A percentile compares a stretch with the other conserved stretches of the same genome.
Conservation (phyloP, 2,329 filamentous ascomycete species). For the Chalaropsis thielavioides region DNA sequence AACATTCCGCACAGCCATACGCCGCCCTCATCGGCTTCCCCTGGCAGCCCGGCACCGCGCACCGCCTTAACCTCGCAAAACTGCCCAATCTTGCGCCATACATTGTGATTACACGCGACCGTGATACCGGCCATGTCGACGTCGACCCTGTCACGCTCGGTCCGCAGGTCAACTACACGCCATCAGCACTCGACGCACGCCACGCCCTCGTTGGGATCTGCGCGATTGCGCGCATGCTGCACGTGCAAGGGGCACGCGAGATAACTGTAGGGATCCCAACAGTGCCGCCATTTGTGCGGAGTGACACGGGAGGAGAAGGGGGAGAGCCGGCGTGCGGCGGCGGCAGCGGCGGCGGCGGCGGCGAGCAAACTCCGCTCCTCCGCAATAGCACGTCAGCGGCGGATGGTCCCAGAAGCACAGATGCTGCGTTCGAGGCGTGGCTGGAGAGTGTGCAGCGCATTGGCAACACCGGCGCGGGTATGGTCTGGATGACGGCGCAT, state of each 20-base stretch:
- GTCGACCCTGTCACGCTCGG: constrained; percentile 53
- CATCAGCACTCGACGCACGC: constrained; percentile 55
- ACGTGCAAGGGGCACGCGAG: constrained; percentile 65
- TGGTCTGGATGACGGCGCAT: constrained; percentile 54
- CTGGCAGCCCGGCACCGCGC: constrained; percentile 15
- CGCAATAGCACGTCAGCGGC: not conserved
- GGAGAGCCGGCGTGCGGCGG: constrained; percentile 8
- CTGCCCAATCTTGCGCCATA: constrained; percentile 38
- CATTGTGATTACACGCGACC: constrained; percentile 53
- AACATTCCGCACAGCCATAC: not conserved
- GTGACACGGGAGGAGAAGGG: constrained; percentile 11
- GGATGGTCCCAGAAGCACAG: constrained; percentile 33
- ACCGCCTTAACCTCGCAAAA: not conserved
- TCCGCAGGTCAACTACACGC: constrained; percentile 53
- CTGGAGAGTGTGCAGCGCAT: constrained; percentile 34
- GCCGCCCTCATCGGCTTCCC: not conserved
- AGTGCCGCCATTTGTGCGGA: constrained; percentile 45
- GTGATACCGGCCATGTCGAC: constrained; percentile 57
- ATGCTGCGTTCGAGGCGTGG: constrained; percentile 49
- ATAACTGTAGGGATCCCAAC: constrained; percentile 53
- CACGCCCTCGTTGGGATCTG: constrained; percentile 59
- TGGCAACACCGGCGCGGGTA: constrained; percentile 36
- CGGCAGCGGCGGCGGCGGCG: not conserved
- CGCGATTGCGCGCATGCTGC: constrained; percentile 60
- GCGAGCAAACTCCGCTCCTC: not conserved